Percentiles rank a stretch among this genome's conserved stretches.
Conservation (phyloP, 176 grass and related monocot species). For the Hsuehochloa calcarea region DNA sequence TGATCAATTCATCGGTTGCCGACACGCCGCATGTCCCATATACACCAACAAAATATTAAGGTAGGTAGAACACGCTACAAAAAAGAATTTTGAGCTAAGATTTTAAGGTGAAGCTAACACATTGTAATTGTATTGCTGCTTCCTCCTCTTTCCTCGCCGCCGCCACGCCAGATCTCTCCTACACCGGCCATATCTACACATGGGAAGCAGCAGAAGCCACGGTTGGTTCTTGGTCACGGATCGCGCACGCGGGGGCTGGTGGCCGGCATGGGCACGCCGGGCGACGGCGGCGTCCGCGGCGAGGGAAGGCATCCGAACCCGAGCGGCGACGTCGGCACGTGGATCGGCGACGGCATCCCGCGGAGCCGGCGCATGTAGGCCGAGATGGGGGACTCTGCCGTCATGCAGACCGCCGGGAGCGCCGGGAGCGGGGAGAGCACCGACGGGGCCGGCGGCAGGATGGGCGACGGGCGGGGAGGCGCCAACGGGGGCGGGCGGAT, state of each 20-base stretch:
- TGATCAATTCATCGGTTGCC: conserved; percentile 29
- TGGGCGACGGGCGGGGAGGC: conserved; percentile 44
- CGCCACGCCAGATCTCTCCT: conserved; percentile 48
- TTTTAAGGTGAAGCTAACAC: conserved; percentile 41
- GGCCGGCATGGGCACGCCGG: conserved; percentile 65
- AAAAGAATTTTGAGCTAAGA: conserved; percentile 32
- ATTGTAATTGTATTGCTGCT: conserved; percentile 41
- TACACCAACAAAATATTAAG: conserved; percentile 52
- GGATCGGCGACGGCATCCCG: conserved; percentile 48
- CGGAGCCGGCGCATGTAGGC: conserved; percentile 92
- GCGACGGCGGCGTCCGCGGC: conserved; percentile 80
- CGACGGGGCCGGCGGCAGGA: conserved; percentile 31
- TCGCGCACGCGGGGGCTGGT: conserved; percentile 68
- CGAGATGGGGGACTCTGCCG: conserved; percentile 92
- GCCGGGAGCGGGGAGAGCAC: conserved; percentile 80
- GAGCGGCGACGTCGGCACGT: conserved; percentile 55
- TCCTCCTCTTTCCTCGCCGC: conserved; percentile 21
- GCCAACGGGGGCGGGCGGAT: conserved; percentile 49
- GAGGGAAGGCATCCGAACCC: conserved; percentile 81
- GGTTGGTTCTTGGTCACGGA: conserved; percentile 16
- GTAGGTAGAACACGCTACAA: conserved; percentile 44
- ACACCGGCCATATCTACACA: conserved; percentile 52
- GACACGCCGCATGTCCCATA: conserved; percentile 34
- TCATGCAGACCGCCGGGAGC: conserved; percentile 64
- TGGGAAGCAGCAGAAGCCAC: background rate